Conservation (phyloP, 805 yeast species). For the Ogataea dorogensis region DNA sequence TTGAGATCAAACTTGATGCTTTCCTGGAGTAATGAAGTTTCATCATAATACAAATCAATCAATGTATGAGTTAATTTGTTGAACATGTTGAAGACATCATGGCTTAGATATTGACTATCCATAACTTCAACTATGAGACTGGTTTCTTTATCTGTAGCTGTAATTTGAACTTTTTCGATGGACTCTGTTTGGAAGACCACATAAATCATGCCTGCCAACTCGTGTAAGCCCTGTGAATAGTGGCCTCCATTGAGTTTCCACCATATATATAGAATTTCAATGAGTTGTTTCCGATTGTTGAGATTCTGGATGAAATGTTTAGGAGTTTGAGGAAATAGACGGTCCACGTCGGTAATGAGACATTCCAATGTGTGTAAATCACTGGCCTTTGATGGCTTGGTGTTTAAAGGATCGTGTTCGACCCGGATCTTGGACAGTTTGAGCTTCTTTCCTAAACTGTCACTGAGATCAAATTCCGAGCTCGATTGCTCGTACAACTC, state of each 20-base stretch:
- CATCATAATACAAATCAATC: conserved; percentile 39
- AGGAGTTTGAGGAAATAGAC: conserved; percentile 47
- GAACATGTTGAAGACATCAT: conserved; percentile 45
- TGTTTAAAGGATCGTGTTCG: conserved; percentile 23
- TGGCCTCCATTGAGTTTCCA: conserved; percentile 40
- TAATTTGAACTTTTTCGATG: conserved; percentile 10
- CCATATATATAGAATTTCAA: conserved; percentile 48
- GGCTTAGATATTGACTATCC: conserved; percentile 37
- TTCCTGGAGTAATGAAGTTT: conserved; percentile 41
- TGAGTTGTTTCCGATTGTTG: conserved; percentile 31
- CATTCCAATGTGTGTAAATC: conserved; percentile 42
- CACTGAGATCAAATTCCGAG: conserved; percentile 29
- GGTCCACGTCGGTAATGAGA: conserved; percentile 49
- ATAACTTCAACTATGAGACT: conserved; percentile 37
- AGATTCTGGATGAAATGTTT: conserved; percentile 29
- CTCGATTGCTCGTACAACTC: conserved; percentile 20
- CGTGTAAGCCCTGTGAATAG: conserved; percentile 56
- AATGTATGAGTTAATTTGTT: conserved; percentile 37
- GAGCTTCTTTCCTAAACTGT: conserved; percentile 16
- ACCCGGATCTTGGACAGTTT: conserved; percentile 18
- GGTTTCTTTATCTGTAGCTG: conserved; percentile 16
- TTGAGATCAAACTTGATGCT: conserved; percentile 48
- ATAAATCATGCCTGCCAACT: conserved; percentile 48
- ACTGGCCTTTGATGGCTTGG: conserved; percentile 9
- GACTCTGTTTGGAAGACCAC: conserved; percentile 41